These are phyloP conservation scores for Crithidia mellificae DNA, from an alignment of 208 protist genomes.

Conservation along the genomic window DNA sequence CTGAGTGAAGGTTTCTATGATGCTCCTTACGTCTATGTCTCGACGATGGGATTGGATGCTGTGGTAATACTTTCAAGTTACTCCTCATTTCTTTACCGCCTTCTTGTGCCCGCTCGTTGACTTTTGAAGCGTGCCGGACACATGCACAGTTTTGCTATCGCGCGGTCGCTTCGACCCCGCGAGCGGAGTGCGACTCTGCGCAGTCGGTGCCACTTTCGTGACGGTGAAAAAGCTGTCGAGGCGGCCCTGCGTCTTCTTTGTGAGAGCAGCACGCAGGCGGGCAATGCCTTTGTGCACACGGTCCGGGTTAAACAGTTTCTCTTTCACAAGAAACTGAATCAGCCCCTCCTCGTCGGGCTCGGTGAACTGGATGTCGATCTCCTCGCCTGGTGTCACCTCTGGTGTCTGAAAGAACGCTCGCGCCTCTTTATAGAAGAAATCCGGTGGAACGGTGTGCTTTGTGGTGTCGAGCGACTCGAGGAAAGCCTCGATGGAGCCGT, in stretches of 20 bases:
- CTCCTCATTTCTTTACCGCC: conserved; percentile 87
- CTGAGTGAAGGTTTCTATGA: too few relatives aligned
- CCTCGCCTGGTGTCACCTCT: conserved; percentile 79
- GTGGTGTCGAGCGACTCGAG: conserved; percentile 91
- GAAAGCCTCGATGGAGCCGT: conserved; percentile 95
- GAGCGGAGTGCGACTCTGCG: conserved; percentile 11
- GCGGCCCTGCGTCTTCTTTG: conserved; percentile 82
- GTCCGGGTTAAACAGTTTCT: conserved; percentile 97
- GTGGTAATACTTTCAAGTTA: too few relatives aligned
- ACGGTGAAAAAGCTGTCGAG: conserved; percentile 92
- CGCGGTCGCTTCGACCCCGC: conserved; percentile 56
- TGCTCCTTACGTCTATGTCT: conserved; percentile 4
- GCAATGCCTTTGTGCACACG: conserved; percentile 84
- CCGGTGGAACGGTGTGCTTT: conserved; percentile 82
- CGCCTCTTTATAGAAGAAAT: conserved; percentile 91
- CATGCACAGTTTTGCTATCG: conserved; percentile 33
- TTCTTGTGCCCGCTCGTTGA: conserved; percentile 71
- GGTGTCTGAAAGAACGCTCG: conserved; percentile 92
- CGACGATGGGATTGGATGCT: background rate
- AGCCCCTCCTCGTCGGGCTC: conserved; percentile 97
- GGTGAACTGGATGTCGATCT: conserved; percentile 92
- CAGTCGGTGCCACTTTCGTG: conserved; percentile 10
- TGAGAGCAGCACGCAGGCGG: conserved; percentile 69
- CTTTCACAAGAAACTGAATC: conserved; percentile 96
- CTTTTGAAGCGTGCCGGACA: conserved; percentile 79